A percentile compares a stretch with the other conserved stretches of the same genome.
Evolutionary conservation across 345 rosid genomes (phyloP).

Genomic region (Hevea brasiliensis): DNA sequence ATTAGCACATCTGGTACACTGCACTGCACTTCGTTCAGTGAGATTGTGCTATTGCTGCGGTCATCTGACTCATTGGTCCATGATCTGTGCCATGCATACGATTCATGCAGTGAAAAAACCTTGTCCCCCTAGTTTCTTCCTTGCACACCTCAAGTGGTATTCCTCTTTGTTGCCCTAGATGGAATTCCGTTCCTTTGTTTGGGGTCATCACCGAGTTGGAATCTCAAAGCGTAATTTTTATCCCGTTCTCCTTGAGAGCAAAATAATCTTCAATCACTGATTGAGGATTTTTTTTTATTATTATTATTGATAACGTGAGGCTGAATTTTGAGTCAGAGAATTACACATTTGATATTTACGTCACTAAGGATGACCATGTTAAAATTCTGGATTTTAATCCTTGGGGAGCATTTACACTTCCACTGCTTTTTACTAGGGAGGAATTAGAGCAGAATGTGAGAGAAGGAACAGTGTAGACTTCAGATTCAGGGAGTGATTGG

Average conservation of each 20-base stretch:
- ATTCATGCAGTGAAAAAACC: constrained; percentile 53
- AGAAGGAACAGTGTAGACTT: constrained; percentile 37
- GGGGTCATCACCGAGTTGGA: constrained; percentile 52
- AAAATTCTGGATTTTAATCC: constrained; percentile 83
- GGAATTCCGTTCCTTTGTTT: constrained; percentile 82
- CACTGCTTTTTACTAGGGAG: constrained; percentile 72
- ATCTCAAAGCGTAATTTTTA: constrained; percentile 73
- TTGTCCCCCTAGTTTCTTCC: constrained; percentile 61
- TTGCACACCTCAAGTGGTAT: constrained; percentile 75
- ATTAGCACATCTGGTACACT: too few species aligned
- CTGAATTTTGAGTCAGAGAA: constrained; percentile 52
- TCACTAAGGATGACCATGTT: constrained; percentile 45
- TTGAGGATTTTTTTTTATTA: too few species aligned
- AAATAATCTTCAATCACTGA: constrained; percentile 32
- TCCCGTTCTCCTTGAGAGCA: constrained; percentile 52
- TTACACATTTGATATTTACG: constrained; percentile 66
- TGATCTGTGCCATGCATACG: too few species aligned
- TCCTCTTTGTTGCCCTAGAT: constrained; percentile 58
- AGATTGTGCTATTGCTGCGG: too few species aligned
- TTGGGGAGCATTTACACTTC: constrained; percentile 78
- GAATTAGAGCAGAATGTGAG: constrained; percentile 49
- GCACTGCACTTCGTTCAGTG: too few species aligned
- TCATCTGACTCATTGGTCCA: too few species aligned
- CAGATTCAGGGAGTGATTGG: constrained; percentile 78
- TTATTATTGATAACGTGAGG: constrained; percentile 41